Conservation (phyloP, 352 stramenopile genomes). For the Globisporangium nunn region DNA sequence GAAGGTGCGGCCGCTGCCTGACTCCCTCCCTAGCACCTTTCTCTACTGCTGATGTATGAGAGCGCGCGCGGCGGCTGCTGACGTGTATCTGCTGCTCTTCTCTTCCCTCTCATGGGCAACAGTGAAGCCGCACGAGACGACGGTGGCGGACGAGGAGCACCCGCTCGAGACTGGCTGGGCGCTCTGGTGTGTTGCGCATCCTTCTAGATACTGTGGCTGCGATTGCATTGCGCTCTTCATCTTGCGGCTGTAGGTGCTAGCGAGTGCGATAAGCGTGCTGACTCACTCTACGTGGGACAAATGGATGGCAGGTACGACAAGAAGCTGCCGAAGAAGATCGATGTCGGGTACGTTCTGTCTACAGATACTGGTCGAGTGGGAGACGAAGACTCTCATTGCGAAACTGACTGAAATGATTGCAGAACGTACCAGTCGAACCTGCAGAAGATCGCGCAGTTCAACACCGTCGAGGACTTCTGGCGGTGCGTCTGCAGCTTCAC, state of each 20-base stretch:
- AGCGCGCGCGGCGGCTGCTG: not conserved
- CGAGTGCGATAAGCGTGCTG: not conserved
- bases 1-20: not conserved
- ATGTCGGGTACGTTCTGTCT: slow-evolving; percentile 56
- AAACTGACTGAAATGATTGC: not conserved
- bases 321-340: slow-evolving; percentile 89
- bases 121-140: slow-evolving; percentile 14
- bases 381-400: no score
- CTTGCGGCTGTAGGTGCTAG: no score
- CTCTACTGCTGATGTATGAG: not conserved
- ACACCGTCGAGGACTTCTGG: slow-evolving; percentile 91
- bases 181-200: slow-evolving; percentile 57
- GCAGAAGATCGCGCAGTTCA: slow-evolving; percentile 87
- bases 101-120: not conserved
- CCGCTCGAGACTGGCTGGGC: slow-evolving; percentile 84
- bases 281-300: slow-evolving; percentile 3
- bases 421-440: slow-evolving; percentile 78
- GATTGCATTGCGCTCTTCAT: not conserved
- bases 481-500: slow-evolving; percentile 30
- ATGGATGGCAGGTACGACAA: slow-evolving; percentile 85
- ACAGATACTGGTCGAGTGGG: not conserved
- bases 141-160: slow-evolving; percentile 60
- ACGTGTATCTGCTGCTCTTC: not conserved
- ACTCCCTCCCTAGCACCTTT: not conserved
- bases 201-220: not conserved